Evolutionary conservation across 345 rosid species (phyloP).

Genomic region (Lepidium aucheri): DNA sequence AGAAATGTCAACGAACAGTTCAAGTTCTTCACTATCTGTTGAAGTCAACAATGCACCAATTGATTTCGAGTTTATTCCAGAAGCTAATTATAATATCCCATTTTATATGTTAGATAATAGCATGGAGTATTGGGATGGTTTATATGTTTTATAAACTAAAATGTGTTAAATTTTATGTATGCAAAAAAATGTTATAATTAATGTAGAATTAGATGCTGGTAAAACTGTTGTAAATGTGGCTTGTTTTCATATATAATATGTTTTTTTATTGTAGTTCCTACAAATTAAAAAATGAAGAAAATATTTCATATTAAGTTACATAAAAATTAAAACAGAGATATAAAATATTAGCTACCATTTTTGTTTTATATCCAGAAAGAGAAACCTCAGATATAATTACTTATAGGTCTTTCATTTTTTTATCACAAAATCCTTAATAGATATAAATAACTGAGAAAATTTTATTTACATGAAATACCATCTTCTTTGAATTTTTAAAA

Average conservation of each 20-base stretch:
- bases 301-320: not conserved
- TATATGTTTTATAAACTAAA: constrained; percentile 1
- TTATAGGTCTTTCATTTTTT: not conserved
- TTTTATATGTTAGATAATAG: constrained; percentile 36
- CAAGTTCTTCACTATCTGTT: constrained; percentile 43
- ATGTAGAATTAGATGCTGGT: constrained; percentile 7
- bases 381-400: not conserved
- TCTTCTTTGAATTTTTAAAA: too few species aligned
- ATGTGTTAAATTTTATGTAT: not conserved
- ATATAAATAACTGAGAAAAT: too few species aligned
- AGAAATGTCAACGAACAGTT: constrained; percentile 41
- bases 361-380: not conserved
- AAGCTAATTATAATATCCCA: constrained; percentile 33
- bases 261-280: not conserved
- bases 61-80: constrained; percentile 36
- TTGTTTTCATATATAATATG: not conserved
- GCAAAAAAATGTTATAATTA: not conserved
- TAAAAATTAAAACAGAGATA: not conserved
- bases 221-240: constrained; percentile 10
- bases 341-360: not conserved
- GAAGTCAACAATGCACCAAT: constrained; percentile 36
- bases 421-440: not conserved
- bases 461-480: too few species aligned
- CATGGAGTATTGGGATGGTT: constrained; percentile 49
- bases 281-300: not conserved